Percentiles rank a stretch among this genome's conserved stretches.
phyloP scores from a whole-genome alignment of 768 basidiomycete genomes.

The Leccinum subgranulosum region DNA sequence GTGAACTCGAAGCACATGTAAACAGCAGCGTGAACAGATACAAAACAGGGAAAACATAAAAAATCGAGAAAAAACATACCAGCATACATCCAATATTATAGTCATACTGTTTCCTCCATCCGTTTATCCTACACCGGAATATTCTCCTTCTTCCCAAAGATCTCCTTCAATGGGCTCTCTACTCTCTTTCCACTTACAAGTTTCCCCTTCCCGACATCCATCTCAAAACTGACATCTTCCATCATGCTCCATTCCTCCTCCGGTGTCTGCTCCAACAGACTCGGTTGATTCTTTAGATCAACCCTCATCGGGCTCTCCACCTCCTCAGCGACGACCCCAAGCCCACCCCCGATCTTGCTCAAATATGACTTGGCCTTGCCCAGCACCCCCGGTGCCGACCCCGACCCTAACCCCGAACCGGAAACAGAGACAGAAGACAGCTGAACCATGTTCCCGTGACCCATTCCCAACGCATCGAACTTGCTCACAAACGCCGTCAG shows the following conservation, averaged over 20 bases:
- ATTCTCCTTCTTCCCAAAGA: constrained; percentile 30
- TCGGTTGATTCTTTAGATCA: constrained; percentile 43
- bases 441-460: constrained; percentile 33
- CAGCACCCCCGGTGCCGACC: constrained; percentile 1
- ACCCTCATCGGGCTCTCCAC: constrained; percentile 53
- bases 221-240: constrained; percentile 55
- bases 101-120: not conserved
- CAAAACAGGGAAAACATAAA: not conserved
- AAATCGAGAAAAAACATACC: not conserved
- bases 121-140: constrained; percentile 13
- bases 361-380: constrained; percentile 54
- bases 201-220: constrained; percentile 27
- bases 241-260: constrained; percentile 50
- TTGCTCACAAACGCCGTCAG: constrained; percentile 78
- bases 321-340: constrained; percentile 31
- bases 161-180: constrained; percentile 29
- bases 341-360: constrained; percentile 25
- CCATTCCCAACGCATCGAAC: constrained; percentile 71
- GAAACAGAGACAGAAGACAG: constrained; percentile 21
- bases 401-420: not conserved
- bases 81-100: constrained; percentile 8
- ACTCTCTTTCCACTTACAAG: constrained; percentile 28
- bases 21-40: not conserved
- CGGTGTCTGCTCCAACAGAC: constrained; percentile 58
- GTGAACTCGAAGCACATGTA: not conserved